These are phyloP conservation scores for Peltaster fructicola DNA, from an alignment of 2,329 filamentous ascomycete species.

Conservation along the genomic window DNA sequence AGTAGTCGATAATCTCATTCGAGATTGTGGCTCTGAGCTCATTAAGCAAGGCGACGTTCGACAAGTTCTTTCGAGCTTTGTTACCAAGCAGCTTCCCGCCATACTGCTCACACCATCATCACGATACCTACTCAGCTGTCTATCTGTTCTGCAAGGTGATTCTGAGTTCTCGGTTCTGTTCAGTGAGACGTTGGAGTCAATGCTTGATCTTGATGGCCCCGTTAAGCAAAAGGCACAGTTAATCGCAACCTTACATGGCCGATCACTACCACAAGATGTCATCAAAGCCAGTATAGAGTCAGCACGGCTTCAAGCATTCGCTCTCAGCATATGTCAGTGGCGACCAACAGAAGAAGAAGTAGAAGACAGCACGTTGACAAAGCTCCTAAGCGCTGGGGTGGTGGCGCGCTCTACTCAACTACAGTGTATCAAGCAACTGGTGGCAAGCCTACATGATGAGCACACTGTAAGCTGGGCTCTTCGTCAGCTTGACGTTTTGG, in stretches of 20 bases:
- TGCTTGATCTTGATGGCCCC: slow-evolving; percentile 6
- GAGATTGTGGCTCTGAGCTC: slow-evolving; percentile 25
- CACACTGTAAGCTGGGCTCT: too few relatives aligned
- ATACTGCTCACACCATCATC: slow-evolving; percentile 54
- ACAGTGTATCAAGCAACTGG: too few relatives aligned
- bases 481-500: too few relatives aligned
- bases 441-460: too few relatives aligned
- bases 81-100: slow-evolving; percentile 36
- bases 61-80: slow-evolving; percentile 25
- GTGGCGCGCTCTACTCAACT: too few relatives aligned
- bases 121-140: slow-evolving; percentile 44
- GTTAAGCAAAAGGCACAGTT: slow-evolving; percentile 4
- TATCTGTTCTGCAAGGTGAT: slow-evolving; percentile 32
- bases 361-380: too few relatives aligned
- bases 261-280: slow-evolving; percentile 16
- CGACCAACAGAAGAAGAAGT: too few relatives aligned
- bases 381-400: too few relatives aligned
- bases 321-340: too few relatives aligned
- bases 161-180: slow-evolving; percentile 18
- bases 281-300: slow-evolving; percentile 12
- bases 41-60: slow-evolving; percentile 26
- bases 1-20: slow-evolving; percentile 36
- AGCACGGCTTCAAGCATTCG: slow-evolving; percentile 2
- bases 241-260: slow-evolving; percentile 15
- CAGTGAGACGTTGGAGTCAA: slow-evolving; percentile 6